phyloP scores from a whole-genome alignment of 1,284 basidiomycete species.

The Cystobasidium sp. region DNA sequence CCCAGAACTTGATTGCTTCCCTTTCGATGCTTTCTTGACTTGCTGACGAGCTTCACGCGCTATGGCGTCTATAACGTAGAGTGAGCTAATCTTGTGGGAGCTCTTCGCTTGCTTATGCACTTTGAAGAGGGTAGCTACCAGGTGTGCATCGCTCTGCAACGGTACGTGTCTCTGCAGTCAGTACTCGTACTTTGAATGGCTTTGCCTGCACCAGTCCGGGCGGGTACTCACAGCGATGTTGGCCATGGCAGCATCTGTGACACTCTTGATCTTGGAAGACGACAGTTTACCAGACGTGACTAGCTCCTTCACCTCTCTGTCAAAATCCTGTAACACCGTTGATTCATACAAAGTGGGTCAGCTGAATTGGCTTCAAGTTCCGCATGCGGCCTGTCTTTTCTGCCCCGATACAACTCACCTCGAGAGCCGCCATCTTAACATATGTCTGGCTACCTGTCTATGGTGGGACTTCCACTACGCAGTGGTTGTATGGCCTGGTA shows the following conservation, averaged over 20 bases:
- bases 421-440: constrained; percentile 35
- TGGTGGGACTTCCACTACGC: no score
- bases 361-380: no score
- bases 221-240: constrained; percentile 67
- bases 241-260: constrained; percentile 74
- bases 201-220: background rate
- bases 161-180: constrained; percentile 13
- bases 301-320: constrained; percentile 74
- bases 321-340: constrained; percentile 67
- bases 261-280: constrained; percentile 74
- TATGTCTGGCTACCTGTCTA: background rate
- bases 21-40: constrained; percentile 65
- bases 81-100: constrained; percentile 72
- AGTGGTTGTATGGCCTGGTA: no score
- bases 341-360: no score
- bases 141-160: constrained; percentile 73
- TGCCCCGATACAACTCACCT: constrained; percentile 17
- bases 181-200: background rate
- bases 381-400: no score
- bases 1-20: constrained; percentile 7
- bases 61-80: constrained; percentile 89
- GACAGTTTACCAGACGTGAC: constrained; percentile 79
- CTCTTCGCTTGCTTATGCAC: constrained; percentile 75
- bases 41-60: constrained; percentile 76
- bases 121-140: constrained; percentile 81